Base-by-base conservation (phyloP, 176 grass and related monocot genomes). In the Oryza brachyantha region DNA sequence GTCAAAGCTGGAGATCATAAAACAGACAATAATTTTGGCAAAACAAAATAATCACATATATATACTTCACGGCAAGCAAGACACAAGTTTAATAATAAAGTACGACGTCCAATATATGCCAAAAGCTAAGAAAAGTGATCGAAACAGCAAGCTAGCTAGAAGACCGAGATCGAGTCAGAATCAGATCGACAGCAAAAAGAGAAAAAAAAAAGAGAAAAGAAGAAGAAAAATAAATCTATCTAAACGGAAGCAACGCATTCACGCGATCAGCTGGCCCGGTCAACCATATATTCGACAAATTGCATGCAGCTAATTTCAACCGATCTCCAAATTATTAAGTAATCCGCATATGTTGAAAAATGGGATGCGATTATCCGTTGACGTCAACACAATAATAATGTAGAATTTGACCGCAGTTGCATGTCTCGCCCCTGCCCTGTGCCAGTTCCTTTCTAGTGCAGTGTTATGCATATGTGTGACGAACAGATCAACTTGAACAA, bases 311-410 rank as follows among this genome's bases (percentile, higher is more conserved):
- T 0, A 22, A 45, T 34, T 54, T 12, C 17, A 13, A n/a, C n/a
- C n/a, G n/a, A 45, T 29, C 38, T 26, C 1, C 48, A 13, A 17
- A 48, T 5, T 57, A 57, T n/a, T 57, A 55, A n/a, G 21, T 22
- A 22, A 21, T 55, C 19, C 19, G 16, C 8, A 9, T 0, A 40
- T 7, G n/a, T n/a, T n/a, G 35, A 1, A 29, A 25, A 22, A 35
- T 13, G 16, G 50, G 5, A 22, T 22, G n/a, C 22, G 40, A 34
- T 67, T 45, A 48, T 76, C 48, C 64, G 52, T 77, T 70, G 82
- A 84, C 38, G 64, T 77, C 39, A 70, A 69, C 14, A 52, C 5
- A 28, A 34, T 36, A 3, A 77, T 84, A 35, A 61, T 50, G 45
- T 58, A 69, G 2, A 35, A 41, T 83, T 83, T 83, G 63, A 76